These are phyloP conservation scores for Scleroderma bovista DNA, from an alignment of 768 basidiomycete species.

Conservation along the genomic window DNA sequence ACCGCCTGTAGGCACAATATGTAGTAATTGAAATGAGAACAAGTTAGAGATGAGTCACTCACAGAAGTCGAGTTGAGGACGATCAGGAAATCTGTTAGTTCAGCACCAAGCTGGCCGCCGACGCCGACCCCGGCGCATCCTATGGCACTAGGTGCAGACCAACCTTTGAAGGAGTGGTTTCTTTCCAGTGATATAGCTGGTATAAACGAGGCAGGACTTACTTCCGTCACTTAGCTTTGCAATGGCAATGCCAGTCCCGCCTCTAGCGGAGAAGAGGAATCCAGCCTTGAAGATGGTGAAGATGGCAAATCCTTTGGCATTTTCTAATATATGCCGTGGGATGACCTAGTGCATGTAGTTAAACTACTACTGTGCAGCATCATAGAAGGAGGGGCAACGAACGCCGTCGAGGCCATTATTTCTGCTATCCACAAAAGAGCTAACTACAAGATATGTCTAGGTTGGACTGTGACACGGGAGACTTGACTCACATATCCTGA, in stretches of 20 bases:
- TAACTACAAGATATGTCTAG: constrained; percentile 42
- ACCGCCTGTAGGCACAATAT: constrained; percentile 42
- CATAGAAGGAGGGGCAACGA: constrained; percentile 13
- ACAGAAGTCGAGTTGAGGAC: constrained; percentile 82
- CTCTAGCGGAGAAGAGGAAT: constrained; percentile 69
- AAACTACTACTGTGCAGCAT: not conserved
- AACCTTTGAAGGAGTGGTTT: constrained; percentile 60
- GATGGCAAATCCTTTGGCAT: constrained; percentile 78
- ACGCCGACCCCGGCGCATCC: constrained; percentile 88
- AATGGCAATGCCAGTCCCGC: constrained; percentile 83
- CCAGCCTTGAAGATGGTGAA: constrained; percentile 79
- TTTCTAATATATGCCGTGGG: constrained; percentile 48
- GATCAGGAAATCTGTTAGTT: constrained; percentile 88
- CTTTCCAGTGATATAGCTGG: not conserved
- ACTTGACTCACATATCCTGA: constrained; percentile 66
- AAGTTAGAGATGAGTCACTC: constrained; percentile 20
- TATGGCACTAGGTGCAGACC: constrained; percentile 94
- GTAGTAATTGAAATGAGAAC: constrained; percentile 3
- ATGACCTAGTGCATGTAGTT: constrained; percentile 42
- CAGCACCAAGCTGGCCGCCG: constrained; percentile 78
- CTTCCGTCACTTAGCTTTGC: constrained; percentile 76
- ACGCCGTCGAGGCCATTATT: constrained; percentile 86
- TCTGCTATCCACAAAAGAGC: constrained; percentile 73
- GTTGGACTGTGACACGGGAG: not conserved
- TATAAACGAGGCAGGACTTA: constrained; percentile 35